Base-by-base conservation (phyloP, 1,139 yeast species). In the Suhomyces terraborum region DNA sequence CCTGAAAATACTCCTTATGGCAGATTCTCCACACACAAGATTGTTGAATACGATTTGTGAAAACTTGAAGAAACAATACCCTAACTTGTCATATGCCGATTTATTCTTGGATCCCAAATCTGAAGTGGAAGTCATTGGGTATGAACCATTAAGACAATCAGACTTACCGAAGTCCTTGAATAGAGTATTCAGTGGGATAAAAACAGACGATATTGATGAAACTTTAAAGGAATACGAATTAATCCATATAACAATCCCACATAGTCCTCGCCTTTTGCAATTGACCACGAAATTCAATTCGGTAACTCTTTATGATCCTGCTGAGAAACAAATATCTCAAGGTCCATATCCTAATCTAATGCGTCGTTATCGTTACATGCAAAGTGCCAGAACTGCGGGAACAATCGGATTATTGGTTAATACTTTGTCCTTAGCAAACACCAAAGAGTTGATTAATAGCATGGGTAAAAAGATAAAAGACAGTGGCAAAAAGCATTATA, bases 381-480 rank as follows among this genome's bases (percentile, higher is more conserved):
- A 87, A 57, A 73, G 84, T 55, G 96, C 97, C 0, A 75, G 96
- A 53, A 78, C 93, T 1, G 94, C 98, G 0, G 89, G 95, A 1
- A 91, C 98, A 1, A 74, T 93, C 29, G 99, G 99, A 5, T 79
- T 93, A 19, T 72, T 93, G 31, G 91, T 93, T 36, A 94, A 94
- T 56, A 93, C 98, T 0, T 67, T 93, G 27, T 89, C 97, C 0
- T 64, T 91, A 34, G 68, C 82, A 29, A 83, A 87, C 53, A 85
- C 95, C 14, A 80, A 79, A 41, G 69, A 62, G 8, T 67, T 89
- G 23, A 71, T 91, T 36, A 78, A 81, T 46, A 73, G 75, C 25
- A 77, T 89, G 4, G 75, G 79, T 18, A 57, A 67, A 19, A 77
- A 83, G 62, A 79, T 93, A 43, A 76, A 73, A 38, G 73, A 70